A percentile compares a stretch with the other conserved stretches of the same genome.
Conservation (phyloP, 2,329 filamentous ascomycete species). For the Westerdykella sp. region DNA sequence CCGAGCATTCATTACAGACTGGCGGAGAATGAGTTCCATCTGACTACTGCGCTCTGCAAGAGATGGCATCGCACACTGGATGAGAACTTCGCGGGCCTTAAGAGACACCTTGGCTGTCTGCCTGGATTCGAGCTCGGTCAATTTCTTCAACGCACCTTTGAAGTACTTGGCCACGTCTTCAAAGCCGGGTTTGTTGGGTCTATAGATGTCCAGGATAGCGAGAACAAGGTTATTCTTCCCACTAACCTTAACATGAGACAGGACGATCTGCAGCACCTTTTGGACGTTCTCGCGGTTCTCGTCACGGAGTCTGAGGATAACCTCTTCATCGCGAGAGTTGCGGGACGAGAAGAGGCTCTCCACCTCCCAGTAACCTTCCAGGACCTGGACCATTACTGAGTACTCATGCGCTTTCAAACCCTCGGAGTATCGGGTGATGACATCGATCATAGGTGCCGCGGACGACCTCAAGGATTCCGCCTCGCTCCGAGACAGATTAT, state of each 20-base stretch:
- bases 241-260: constrained; percentile 87
- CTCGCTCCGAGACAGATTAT: constrained; percentile 69
- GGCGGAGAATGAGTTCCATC: constrained; percentile 98
- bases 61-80: constrained; percentile 93
- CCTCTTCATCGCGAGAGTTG: constrained; percentile 82
- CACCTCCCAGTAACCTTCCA: constrained; percentile 74
- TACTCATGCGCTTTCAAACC: constrained; percentile 90
- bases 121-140: constrained; percentile 84
- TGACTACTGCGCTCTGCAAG: constrained; percentile 90
- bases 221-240: constrained; percentile 92
- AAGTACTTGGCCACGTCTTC: constrained; percentile 87
- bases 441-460: constrained; percentile 67
- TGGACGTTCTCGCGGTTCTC: constrained; percentile 89
- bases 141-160: constrained; percentile 70
- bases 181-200: constrained; percentile 84
- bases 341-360: constrained; percentile 84
- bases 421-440: constrained; percentile 75
- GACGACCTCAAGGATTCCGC: constrained; percentile 65
- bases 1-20: constrained; percentile 90
- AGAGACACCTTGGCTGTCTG: constrained; percentile 90
- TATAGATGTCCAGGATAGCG: constrained; percentile 88
- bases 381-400: constrained; percentile 68
- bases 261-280: constrained; percentile 78
- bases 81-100: constrained; percentile 94
- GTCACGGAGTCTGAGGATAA: constrained; percentile 87